Percentiles rank a stretch among this genome's conserved stretches.
Conservation (phyloP, 208 protist genomes). For the Trypanosoma avium region DNA sequence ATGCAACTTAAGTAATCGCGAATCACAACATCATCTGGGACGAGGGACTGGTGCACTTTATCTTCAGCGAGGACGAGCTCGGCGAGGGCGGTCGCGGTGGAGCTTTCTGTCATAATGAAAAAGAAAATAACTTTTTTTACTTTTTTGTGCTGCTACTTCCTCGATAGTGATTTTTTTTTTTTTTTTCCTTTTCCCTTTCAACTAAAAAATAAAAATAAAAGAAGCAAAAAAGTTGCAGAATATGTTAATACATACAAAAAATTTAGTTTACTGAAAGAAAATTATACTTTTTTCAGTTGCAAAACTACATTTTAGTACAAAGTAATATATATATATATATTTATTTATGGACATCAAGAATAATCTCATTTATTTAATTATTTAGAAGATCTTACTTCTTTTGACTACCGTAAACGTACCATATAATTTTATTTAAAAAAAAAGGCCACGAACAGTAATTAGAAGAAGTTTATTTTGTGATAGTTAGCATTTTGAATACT, state of each 20-base stretch:
- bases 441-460: conserved; percentile 24
- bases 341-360: background rate
- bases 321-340: too few species aligned
- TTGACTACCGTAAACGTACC: conserved; percentile 34
- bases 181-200: background rate
- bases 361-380: background rate
- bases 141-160: background rate
- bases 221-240: background rate
- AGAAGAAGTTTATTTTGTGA: conserved; percentile 19
- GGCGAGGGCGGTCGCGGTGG: conserved; percentile 7
- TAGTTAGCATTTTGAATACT: background rate
- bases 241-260: too few species aligned
- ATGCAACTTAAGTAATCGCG: conserved; percentile 67
- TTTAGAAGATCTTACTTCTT: conserved; percentile 31
- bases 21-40: conserved; percentile 70
- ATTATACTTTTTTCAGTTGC: too few species aligned
- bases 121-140: background rate
- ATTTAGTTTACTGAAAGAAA: too few species aligned
- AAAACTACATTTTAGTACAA: too few species aligned
- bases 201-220: conserved; percentile 3
- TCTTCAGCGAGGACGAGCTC: conserved; percentile 34
- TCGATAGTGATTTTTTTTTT: background rate
- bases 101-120: conserved; percentile 18
- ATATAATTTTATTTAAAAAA: too few species aligned
- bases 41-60: conserved; percentile 34